Evolutionary conservation across 495 filamentous ascomycete species (phyloP).

Genomic region (Xylaria scruposa): DNA sequence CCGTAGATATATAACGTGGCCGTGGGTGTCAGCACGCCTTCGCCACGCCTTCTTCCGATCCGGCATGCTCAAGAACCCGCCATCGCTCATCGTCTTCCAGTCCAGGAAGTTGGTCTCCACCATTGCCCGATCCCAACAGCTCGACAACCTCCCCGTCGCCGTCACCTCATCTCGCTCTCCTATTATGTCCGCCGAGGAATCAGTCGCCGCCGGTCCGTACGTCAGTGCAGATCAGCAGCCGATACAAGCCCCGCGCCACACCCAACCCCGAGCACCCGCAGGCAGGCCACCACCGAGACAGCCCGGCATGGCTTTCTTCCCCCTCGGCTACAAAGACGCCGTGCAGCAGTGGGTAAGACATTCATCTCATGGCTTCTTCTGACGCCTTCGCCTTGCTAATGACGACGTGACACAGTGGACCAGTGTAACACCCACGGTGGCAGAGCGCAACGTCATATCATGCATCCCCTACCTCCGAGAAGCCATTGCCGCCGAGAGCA

Average conservation of each 20-base stretch:
- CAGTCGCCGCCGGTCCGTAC: constrained; percentile 25
- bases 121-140: constrained; percentile 35
- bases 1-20: constrained; percentile 24
- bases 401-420: constrained; percentile 68
- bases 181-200: constrained; percentile 25
- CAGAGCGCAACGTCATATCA: constrained; percentile 89
- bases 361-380: neutral
- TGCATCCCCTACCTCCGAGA: constrained; percentile 84
- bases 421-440: constrained; percentile 76
- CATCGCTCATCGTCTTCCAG: constrained; percentile 34
- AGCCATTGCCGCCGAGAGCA: constrained; percentile 58
- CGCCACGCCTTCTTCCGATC: constrained; percentile 29
- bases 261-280: constrained; percentile 29
- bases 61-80: constrained; percentile 44
- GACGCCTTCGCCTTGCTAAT: constrained; percentile 23
- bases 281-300: constrained; percentile 25
- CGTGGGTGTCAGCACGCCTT: constrained; percentile 30
- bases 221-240: constrained; percentile 26
- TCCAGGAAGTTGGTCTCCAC: constrained; percentile 40
- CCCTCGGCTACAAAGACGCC: constrained; percentile 88
- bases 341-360: constrained; percentile 86
- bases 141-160: constrained; percentile 17
- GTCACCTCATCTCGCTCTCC: constrained; percentile 24
- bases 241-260: constrained; percentile 24
- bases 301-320: constrained; percentile 63